phyloP scores from a whole-genome alignment of 371 early-diverging fungal species.

The Mucor racemosus region DNA sequence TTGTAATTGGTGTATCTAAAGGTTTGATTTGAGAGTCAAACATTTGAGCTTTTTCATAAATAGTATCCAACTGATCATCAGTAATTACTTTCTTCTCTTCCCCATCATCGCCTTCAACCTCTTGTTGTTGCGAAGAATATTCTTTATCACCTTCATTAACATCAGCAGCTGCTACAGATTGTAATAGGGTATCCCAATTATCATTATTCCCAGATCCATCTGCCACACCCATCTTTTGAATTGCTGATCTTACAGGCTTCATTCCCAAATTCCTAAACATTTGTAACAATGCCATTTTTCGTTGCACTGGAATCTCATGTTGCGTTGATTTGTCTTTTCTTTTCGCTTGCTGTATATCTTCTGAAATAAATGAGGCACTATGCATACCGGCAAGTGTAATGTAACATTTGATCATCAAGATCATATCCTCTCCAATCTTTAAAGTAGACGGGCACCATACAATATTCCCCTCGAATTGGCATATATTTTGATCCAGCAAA shows the following conservation, averaged over 20 bases:
- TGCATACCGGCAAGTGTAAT: conserved; percentile 42
- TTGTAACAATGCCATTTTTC: conserved; percentile 51
- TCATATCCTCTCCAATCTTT: conserved; percentile 59
- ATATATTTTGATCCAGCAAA: conserved; percentile 52
- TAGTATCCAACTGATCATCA: conserved; percentile 59
- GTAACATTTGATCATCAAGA: conserved; percentile 52
- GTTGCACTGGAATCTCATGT: conserved; percentile 27
- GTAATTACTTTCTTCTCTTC: conserved; percentile 57
- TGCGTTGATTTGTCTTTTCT: conserved; percentile 27
- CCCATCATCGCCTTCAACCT: conserved; percentile 20
- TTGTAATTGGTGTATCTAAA: conserved; percentile 54
- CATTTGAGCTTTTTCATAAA: conserved; percentile 67
- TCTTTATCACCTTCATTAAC: background rate
- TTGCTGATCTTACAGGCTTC: conserved; percentile 43
- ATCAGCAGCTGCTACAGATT: conserved; percentile 22
- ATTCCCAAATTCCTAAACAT: conserved; percentile 47
- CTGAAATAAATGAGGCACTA: background rate
- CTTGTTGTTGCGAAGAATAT: conserved; percentile 11
- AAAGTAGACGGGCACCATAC: conserved; percentile 40
- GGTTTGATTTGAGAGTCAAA: conserved; percentile 57
- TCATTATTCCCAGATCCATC: conserved; percentile 12
- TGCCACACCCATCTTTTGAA: conserved; percentile 32
- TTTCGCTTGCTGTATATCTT: background rate
- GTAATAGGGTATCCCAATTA: conserved; percentile 33
- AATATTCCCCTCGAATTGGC: conserved; percentile 52